A percentile compares a stretch with the other conserved stretches of the same genome.
Conservation (phyloP, 108 stramenopile genomes). For the Mediolabrus comicus region DNA sequence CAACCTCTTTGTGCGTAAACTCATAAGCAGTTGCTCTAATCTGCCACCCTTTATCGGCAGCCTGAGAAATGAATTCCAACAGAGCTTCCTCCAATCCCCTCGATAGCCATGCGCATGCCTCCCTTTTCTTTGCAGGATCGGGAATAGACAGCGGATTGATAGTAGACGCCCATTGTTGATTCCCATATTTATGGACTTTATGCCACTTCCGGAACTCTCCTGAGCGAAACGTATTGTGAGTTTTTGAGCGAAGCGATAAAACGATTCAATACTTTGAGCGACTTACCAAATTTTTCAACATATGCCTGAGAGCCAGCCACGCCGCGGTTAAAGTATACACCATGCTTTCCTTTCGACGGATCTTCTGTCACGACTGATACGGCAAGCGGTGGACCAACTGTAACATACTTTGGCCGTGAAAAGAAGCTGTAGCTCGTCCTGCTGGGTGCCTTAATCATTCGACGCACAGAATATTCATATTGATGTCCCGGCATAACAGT, state of each 20-base stretch:
- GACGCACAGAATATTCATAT: constrained; percentile 32
- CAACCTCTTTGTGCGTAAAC: constrained; percentile 34
- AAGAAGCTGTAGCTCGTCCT: background rate
- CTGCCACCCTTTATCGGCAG: constrained; percentile 15
- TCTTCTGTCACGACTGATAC: constrained; percentile 35
- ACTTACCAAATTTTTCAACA: constrained; percentile 19
- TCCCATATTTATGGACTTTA: constrained; percentile 12
- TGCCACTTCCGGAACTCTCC: constrained; percentile 28
- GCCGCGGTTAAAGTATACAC: constrained; percentile 41
- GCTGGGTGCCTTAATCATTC: constrained; percentile 13
- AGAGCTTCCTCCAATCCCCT: constrained; percentile 42
- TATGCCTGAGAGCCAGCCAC: constrained; percentile 42
- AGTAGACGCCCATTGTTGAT: constrained; percentile 7
- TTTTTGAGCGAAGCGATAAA: too few relatives aligned
- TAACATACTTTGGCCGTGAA: constrained; percentile 4
- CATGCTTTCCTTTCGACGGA: constrained; percentile 20
- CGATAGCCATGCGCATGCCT: constrained; percentile 41
- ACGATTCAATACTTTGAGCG: too few relatives aligned
- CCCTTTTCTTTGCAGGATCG: constrained; percentile 22
- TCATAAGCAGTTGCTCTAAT: constrained; percentile 33
- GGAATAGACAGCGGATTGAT: constrained; percentile 42
- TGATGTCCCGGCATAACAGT: constrained; percentile 14
- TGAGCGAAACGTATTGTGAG: too few relatives aligned
- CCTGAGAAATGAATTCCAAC: constrained; percentile 28
- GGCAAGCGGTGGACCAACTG: constrained; percentile 11